phyloP scores from a whole-genome alignment of 805 yeast genomes.

The Schizosaccharomyces osmophilus region DNA sequence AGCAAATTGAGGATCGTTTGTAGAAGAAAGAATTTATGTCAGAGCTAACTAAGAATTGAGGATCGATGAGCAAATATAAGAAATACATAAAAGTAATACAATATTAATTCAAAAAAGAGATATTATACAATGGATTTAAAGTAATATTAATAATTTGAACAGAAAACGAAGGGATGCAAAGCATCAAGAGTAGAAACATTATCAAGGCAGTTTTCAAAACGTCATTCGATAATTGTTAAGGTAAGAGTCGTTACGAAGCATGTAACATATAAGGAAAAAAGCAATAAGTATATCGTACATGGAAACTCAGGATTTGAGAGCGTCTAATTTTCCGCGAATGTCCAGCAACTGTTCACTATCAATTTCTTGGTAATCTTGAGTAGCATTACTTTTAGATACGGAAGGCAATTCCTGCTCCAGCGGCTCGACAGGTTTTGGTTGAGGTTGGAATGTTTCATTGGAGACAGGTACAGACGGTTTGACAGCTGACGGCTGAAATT shows the following conservation, averaged over 20 bases:
- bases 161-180: no score
- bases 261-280: not conserved
- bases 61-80: no score
- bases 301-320: not conserved
- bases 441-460: not conserved
- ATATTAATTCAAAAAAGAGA: no score
- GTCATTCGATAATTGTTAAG: no score
- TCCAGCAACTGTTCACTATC: not conserved
- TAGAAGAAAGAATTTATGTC: no score
- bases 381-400: not conserved
- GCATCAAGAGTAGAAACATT: no score
- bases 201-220: no score
- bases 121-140: no score
- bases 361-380: not conserved
- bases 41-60: no score
- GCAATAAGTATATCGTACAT: not conserved
- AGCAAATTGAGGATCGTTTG: no score
- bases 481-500: slow-evolving; percentile 20
- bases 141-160: no score
- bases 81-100: no score
- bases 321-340: not conserved
- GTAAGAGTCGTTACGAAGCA: not conserved
- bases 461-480: slow-evolving; percentile 12
- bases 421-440: not conserved
- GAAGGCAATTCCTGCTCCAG: not conserved